Evolutionary conservation across 2,329 filamentous ascomycete genomes (phyloP).

Genomic region (Venturiaceae sp.): DNA sequence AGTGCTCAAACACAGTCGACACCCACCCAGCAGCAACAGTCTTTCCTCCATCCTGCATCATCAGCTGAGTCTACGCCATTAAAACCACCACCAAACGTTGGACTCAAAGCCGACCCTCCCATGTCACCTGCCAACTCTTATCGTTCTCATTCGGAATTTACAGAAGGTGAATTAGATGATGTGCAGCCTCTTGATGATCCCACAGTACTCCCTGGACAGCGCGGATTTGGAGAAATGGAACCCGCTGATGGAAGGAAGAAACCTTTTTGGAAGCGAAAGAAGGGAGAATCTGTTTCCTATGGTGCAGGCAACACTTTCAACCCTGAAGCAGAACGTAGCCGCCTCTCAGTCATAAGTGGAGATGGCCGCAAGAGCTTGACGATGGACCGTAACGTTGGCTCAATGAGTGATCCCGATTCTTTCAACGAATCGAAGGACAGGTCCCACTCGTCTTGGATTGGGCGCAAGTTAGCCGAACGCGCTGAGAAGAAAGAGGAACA

Average conservation of each 20-base stretch:
- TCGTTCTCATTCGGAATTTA: conserved; percentile 6
- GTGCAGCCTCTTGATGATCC: conserved; percentile 3
- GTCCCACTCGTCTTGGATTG: not conserved
- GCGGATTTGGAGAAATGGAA: not conserved
- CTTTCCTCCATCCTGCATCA: not conserved
- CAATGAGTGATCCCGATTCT: conserved; percentile 5
- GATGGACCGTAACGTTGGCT: not conserved
- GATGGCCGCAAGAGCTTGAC: conserved; percentile 6
- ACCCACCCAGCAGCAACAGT: not conserved
- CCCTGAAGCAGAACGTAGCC: conserved; percentile 2
- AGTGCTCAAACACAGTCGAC: not conserved
- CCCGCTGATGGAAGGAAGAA: not conserved
- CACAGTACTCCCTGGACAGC: not conserved
- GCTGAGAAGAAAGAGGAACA: conserved; percentile 6
- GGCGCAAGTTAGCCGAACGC: conserved; percentile 4
- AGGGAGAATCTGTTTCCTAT: conserved; percentile 5
- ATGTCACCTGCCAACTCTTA: conserved; percentile 8
- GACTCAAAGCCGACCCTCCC: not conserved
- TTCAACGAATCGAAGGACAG: not conserved
- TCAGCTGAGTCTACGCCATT: not conserved
- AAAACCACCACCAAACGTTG: not conserved
- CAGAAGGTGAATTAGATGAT: conserved; percentile 3
- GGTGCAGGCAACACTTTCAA: not conserved
- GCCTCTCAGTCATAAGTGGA: conserved; percentile 6
- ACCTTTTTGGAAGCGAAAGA: conserved; percentile 5